phyloP scores from a whole-genome alignment of 441 rosid genomes.

The Adansonia madagascariensis region DNA sequence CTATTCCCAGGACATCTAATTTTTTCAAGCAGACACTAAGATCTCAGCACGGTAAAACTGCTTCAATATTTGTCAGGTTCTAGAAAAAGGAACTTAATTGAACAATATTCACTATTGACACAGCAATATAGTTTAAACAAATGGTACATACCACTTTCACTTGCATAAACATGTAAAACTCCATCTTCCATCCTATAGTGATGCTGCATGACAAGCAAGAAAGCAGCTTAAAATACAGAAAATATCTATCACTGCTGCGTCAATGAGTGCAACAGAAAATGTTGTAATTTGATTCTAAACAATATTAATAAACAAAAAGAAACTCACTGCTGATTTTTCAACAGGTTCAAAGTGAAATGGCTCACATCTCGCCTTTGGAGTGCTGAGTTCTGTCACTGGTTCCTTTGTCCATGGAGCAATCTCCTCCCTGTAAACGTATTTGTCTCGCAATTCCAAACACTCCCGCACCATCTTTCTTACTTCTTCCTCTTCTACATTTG shows the following conservation, averaged over 20 bases:
- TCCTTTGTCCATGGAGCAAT: conserved; percentile 64
- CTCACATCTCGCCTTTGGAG: conserved; percentile 44
- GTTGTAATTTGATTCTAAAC: background rate
- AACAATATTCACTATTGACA: conserved; percentile 8
- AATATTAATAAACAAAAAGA: conserved; percentile 23
- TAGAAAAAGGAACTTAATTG: conserved; percentile 8
- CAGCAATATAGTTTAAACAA: background rate
- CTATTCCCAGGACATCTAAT: background rate
- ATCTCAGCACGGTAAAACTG: conserved; percentile 1
- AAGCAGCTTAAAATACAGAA: conserved; percentile 15
- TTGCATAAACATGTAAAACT: conserved; percentile 63
- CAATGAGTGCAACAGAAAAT: background rate
- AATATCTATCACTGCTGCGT: background rate
- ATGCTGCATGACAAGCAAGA: conserved; percentile 51
- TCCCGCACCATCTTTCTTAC: conserved; percentile 54
- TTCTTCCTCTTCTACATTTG: conserved; percentile 55
- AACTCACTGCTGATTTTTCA: conserved; percentile 59
- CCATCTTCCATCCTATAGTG: conserved; percentile 70
- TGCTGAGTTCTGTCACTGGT: conserved; percentile 40
- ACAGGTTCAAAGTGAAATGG: conserved; percentile 57
- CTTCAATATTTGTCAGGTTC: background rate
- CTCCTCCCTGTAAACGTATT: conserved; percentile 57
- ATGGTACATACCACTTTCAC: conserved; percentile 47
- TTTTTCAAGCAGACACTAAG: background rate
- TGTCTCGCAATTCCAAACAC: conserved; percentile 62